Percentiles rank a stretch among this genome's conserved stretches.
Conservation (phyloP, 2,329 filamentous ascomycete genomes). For the Botrytis fabae region DNA sequence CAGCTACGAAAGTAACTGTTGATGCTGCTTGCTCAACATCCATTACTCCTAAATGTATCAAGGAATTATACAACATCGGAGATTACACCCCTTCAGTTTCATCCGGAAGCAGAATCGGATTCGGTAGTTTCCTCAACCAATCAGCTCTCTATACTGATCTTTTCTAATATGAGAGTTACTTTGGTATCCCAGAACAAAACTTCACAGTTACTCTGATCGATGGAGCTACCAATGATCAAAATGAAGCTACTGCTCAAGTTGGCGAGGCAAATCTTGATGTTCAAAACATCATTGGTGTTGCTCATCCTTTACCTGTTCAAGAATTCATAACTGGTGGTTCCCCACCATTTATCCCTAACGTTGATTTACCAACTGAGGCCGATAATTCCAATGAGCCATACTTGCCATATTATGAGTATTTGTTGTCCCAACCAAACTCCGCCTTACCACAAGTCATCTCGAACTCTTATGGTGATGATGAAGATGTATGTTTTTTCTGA, state of each 20-base stretch:
- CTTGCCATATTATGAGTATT: slow-evolving; percentile 54
- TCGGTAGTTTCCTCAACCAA: slow-evolving; percentile 54
- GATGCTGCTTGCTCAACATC: slow-evolving; percentile 36
- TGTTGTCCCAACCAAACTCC: slow-evolving; percentile 47
- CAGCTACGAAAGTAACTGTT: slow-evolving; percentile 15
- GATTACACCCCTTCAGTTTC: slow-evolving; percentile 47
- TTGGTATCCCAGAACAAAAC: slow-evolving; percentile 47
- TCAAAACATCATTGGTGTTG: slow-evolving; percentile 54
- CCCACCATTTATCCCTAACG: slow-evolving; percentile 53
- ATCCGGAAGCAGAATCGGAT: slow-evolving; percentile 51
- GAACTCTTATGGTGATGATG: slow-evolving; percentile 60
- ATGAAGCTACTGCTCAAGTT: slow-evolving; percentile 28
- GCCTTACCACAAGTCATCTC: slow-evolving; percentile 56
- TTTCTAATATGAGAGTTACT: slow-evolving; percentile 42
- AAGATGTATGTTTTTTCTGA: slow-evolving; percentile 39
- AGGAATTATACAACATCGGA: slow-evolving; percentile 51
- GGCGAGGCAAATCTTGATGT: slow-evolving; percentile 47
- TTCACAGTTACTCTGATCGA: slow-evolving; percentile 47
- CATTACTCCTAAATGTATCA: slow-evolving; percentile 51
- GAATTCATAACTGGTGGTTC: slow-evolving; percentile 57
- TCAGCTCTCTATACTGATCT: slow-evolving; percentile 51
- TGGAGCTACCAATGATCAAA: slow-evolving; percentile 46
- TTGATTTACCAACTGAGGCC: slow-evolving; percentile 31
- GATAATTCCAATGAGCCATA: slow-evolving; percentile 56
- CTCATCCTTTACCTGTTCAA: slow-evolving; percentile 53